Base-by-base conservation (phyloP, 306 rosid genomes). In the Morella rubra region DNA sequence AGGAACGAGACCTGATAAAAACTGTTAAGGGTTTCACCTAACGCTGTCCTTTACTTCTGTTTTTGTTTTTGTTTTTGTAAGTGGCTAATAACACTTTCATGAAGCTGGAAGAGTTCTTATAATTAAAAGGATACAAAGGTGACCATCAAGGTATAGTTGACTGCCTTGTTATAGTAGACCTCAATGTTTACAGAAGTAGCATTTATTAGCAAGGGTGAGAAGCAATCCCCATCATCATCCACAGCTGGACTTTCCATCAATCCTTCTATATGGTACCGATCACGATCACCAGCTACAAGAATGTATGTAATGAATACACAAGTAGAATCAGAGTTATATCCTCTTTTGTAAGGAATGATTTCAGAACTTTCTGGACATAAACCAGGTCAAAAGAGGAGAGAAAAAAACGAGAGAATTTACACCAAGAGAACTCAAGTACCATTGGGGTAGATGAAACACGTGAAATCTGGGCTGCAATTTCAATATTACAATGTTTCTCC, bases 131-230 rank as follows among this genome's bases (percentile, higher is more conserved):
- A 95, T 95, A 95, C 99, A 91, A 95, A 95, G 66, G 97, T 92
- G 83, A 95, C 99, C 99, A 95, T 90, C 91, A 95, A 86, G 59
- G 99, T 95, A 84, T 92, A 92, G 89, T 95, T 95, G 85, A 95
- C 97, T 72, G 99, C 99, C 77, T 95, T 95, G 85, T 88, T 95
- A 69, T 95, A 95, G 86, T 95, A 95, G 76, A 87, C 93, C 87
- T 91, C 99, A 70, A 95, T 85, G 70, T 95, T 92, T 79, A 95
- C 88, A 59, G 97, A 92, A 76, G 97, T 90, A 54, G 92, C 99
- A 86, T 95, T 95, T 71, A 95, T 76, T 71, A 86, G 84, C 69
- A 95, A 66, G 75, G 97, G 96, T 41, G 97, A 85, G 85, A 95
- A 87, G 90, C 99, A 95, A 84, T 95, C 93, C 72, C 93, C 96